A percentile compares a stretch with the other conserved stretches of the same genome.
These are phyloP conservation scores for Saturnispora galanensis DNA, from an alignment of 805 yeast genomes.

Conservation along the genomic window DNA sequence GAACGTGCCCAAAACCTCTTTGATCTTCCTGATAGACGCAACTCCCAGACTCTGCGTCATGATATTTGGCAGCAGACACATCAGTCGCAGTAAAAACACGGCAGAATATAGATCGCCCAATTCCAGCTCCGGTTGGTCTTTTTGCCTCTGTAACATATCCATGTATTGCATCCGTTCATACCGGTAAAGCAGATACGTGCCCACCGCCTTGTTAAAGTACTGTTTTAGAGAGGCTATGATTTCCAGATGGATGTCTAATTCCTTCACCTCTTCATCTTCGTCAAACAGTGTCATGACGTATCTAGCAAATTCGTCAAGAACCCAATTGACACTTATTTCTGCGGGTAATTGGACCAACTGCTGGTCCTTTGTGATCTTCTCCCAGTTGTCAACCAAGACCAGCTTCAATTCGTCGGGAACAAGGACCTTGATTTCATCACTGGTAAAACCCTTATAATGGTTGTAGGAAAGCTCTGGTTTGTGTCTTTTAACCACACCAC, in stretches of 20 bases:
- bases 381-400: constrained; percentile 88
- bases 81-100: constrained; percentile 70
- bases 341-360: constrained; percentile 60
- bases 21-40: constrained; percentile 50
- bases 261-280: constrained; percentile 30
- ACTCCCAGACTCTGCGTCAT: constrained; percentile 76
- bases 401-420: constrained; percentile 63
- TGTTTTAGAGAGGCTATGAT: constrained; percentile 57
- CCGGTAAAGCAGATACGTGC: constrained; percentile 59
- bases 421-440: constrained; percentile 39
- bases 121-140: constrained; percentile 10
- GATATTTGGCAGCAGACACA: constrained; percentile 76
- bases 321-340: constrained; percentile 38
- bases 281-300: constrained; percentile 29
- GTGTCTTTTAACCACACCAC: neutral
- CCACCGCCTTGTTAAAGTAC: constrained; percentile 68
- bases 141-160: constrained; percentile 30
- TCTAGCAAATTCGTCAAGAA: constrained; percentile 41
- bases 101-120: constrained; percentile 56
- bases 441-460: constrained; percentile 9
- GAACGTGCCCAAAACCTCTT: constrained; percentile 45
- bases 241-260: constrained; percentile 48
- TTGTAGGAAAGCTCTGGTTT: neutral
- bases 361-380: constrained; percentile 71
- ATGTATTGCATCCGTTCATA: constrained; percentile 70